A percentile compares a stretch with the other conserved stretches of the same genome.
Conservation (phyloP, 2,329 filamentous ascomycete genomes). For the Hypoxylon sp. region DNA sequence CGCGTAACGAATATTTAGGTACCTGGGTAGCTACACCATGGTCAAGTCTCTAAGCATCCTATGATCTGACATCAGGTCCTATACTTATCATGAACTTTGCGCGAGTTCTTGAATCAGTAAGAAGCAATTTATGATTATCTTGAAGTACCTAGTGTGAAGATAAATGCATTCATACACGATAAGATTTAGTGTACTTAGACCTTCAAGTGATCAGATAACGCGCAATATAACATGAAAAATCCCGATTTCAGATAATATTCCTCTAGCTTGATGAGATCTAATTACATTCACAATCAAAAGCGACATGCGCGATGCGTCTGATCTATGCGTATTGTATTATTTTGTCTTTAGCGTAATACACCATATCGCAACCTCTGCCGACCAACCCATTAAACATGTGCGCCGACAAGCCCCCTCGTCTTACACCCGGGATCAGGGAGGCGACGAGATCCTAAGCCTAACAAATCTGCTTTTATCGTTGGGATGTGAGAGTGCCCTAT, state of each 20-base stretch:
- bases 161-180: not conserved
- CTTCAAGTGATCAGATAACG: not conserved
- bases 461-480: conserved; percentile 17
- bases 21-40: not conserved
- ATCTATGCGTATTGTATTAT: conserved; percentile 2
- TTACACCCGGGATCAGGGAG: not conserved
- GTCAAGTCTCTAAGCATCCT: not conserved
- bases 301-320: not conserved
- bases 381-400: not conserved
- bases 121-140: too few relatives aligned
- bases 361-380: not conserved
- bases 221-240: not conserved
- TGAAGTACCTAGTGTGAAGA: too few relatives aligned
- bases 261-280: not conserved
- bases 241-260: not conserved
- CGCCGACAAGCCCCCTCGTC: conserved; percentile 5
- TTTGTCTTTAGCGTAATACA: not conserved
- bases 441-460: not conserved
- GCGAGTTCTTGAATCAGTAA: too few relatives aligned
- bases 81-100: not conserved
- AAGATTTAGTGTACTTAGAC: not conserved
- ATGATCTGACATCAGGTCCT: not conserved
- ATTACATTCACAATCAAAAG: not conserved
- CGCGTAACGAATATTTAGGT: too few relatives aligned
- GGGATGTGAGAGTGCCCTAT: conserved; percentile 18